Conservation (phyloP, 768 basidiomycete species). For the Amylocystis lapponica region DNA sequence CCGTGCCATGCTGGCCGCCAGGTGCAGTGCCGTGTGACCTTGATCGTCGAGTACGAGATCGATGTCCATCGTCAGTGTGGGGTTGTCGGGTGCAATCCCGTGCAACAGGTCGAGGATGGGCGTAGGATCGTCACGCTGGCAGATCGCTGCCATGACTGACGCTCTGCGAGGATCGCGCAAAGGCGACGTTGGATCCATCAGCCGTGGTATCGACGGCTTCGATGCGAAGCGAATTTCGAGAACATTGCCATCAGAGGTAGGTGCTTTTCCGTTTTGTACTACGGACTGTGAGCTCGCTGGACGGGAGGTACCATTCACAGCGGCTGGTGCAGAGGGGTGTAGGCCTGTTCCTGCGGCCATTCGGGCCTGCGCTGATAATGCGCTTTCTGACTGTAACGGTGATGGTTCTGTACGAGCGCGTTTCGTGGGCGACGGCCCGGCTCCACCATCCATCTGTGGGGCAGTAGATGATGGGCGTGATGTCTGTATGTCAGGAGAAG, state of each 20-base stretch:
- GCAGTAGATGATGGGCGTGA: conserved; percentile 47
- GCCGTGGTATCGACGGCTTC: conserved; percentile 49
- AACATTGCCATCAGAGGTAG: conserved; percentile 37
- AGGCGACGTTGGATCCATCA: conserved; percentile 45
- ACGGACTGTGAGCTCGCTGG: conserved; percentile 38
- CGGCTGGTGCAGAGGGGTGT: conserved; percentile 24
- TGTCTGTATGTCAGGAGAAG: conserved; percentile 39
- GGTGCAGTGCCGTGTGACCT: conserved; percentile 90
- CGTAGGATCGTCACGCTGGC: conserved; percentile 61
- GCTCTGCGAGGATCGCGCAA: conserved; percentile 49
- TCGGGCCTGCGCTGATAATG: not conserved
- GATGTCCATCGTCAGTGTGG: conserved; percentile 42
- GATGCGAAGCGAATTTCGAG: conserved; percentile 60
- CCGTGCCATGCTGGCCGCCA: conserved; percentile 83
- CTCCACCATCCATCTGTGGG: conserved; percentile 48
- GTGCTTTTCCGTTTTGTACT: conserved; percentile 37
- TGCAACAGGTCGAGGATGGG: conserved; percentile 60
- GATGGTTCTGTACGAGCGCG: conserved; percentile 55
- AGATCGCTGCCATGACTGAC: conserved; percentile 61
- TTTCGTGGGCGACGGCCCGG: conserved; percentile 67
- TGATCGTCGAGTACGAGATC: conserved; percentile 91
- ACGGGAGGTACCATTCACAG: conserved; percentile 41
- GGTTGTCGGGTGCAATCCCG: conserved; percentile 45
- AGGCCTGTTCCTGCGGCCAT: conserved; percentile 5
- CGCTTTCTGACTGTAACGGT: conserved; percentile 7